Evolutionary conservation across 2,329 filamentous ascomycete species (phyloP).

Genomic region (Xylariaceae sp.): DNA sequence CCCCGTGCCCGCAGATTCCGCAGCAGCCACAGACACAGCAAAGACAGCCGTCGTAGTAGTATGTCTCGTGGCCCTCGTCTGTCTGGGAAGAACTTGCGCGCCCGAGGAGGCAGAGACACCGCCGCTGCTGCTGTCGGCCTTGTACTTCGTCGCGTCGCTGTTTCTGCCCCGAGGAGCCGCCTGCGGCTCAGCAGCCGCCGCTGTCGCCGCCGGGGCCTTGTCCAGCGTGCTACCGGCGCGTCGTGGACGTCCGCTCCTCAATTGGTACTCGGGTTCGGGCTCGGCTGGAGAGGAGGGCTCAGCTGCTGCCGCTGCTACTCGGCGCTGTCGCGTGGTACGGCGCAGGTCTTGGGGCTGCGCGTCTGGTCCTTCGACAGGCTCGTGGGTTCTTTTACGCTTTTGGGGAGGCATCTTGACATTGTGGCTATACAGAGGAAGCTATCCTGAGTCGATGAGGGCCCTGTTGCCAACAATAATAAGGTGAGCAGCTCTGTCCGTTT

Average conservation of each 20-base stretch:
- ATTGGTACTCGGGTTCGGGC: conserved; percentile 13
- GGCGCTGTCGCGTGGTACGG: conserved; percentile 22
- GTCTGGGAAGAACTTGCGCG: too few species aligned
- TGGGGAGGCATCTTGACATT: conserved; percentile 18
- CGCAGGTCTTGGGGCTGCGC: conserved; percentile 8
- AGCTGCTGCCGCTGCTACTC: conserved; percentile 2
- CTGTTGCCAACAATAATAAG: too few species aligned
- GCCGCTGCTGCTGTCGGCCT: background rate
- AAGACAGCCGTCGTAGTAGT: too few species aligned
- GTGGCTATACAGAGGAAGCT: too few species aligned
- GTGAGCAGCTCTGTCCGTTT: too few species aligned
- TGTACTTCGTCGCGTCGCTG: conserved; percentile 12
- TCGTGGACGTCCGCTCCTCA: conserved; percentile 22
- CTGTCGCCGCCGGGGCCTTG: conserved; percentile 1
- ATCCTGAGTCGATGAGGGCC: too few species aligned
- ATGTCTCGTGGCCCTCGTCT: background rate
- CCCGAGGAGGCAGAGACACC: too few species aligned
- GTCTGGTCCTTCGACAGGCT: conserved; percentile 7
- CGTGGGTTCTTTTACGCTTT: conserved; percentile 25
- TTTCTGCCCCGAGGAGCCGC: conserved; percentile 3
- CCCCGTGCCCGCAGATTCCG: too few species aligned
- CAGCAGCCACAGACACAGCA: too few species aligned
- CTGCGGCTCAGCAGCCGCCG: conserved; percentile 1
- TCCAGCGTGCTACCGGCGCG: conserved; percentile 10
- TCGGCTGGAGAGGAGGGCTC: too few species aligned